Base-by-base conservation (phyloP, 2,329 filamentous ascomycete genomes). In the Ophiostoma australiae region DNA sequence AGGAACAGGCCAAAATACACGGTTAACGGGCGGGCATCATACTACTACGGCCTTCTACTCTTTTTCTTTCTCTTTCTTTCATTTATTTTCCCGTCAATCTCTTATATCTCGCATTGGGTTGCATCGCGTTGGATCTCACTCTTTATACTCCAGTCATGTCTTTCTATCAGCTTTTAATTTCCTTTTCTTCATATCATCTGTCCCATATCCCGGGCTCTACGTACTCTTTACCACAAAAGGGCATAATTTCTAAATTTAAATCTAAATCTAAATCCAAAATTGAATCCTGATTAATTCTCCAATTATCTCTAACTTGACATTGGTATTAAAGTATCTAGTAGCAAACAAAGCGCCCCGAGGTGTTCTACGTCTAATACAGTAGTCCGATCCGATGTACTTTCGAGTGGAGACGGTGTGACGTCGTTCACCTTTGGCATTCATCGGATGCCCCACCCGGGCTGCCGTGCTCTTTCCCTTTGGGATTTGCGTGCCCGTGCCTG, bases 1-100 rank as follows among this genome's bases (percentile, higher is more conserved):
- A 63, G 58, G 58, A 65, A 33, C 58, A 35, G 58, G 58, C 58
- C 58, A 63, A 63, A 63, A 63, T 20, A 63, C 61, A 65, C 44
- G 65, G 41, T n/a, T 15, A 67, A 39, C 41, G 23, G 65, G 58
- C 27, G 58, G 52, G 27, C 58, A 63, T 33, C 10, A 48, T 58
- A 58, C 27, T 27, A 63, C 33, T 7, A 63, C 58, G 23, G 27
- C 23, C 58, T 55, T 20, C 7, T 41, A 55, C 27, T 41, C 48
- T 52, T 13, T 41, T 27, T 35, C 8, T 3, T 63, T 8, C 41
- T 35, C 41, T n/a, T 48, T 17, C 17, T 33, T 52, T 27, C 20
- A 10, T 41, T 39, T 20, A 31, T 63, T 37, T 35, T 6, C 10
- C 15, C 8, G 2, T 66, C 33, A 20, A 11, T 33, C n/a, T 27